Base-by-base conservation (phyloP, 2,329 filamentous ascomycete species). In the Lasiodiplodia citricola region DNA sequence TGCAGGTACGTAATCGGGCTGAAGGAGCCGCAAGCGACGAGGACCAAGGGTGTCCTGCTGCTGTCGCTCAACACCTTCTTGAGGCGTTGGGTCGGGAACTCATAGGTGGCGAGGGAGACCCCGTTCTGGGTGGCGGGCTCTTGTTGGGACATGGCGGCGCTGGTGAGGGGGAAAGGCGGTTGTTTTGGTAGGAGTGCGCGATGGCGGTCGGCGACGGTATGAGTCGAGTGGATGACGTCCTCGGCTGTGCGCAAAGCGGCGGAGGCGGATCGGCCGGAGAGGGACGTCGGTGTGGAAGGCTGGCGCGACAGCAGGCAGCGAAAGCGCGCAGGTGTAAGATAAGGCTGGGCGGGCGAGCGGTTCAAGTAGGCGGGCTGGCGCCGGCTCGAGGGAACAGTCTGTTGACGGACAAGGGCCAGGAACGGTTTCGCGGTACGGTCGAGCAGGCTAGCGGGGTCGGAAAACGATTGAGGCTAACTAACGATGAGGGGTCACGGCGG, bases 1-100 rank as follows among this genome's bases (percentile, higher is more conserved):
- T 95, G 92, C 35, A 94, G 85, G 75, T 91, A 92, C 7, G 90
- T 92, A 62, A 91, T 88, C 21, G 91, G 92, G 0, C 90, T 92
- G 81, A 93, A 94, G 14, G 85, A 87, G 55, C 86, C 90, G 74
- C 90, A 92, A 58, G 90, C 90, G 65, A 92, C 88, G 66, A 92
- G 85, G 8, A 91, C 87, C 51, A 92, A 83, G 16, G 90, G 89
- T 37, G 84, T 88, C 57, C 58, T 55, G 70, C 82, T 80, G 37
- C 86, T 78, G 71, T 89, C 84, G 63, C 81, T 85, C 71, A 90
- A 84, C 54, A 82, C 82, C 71, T 83, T 85, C 78, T 85, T 84
- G 63, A 92, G 83, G 25, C 89, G 84, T 72, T 87, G 82, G 25
- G 83, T 82, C 11, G 90, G 90, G 74, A 92, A 92, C 69, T 80